Conservation (phyloP, 768 basidiomycete genomes). For the Collybiopsis luxurians region DNA sequence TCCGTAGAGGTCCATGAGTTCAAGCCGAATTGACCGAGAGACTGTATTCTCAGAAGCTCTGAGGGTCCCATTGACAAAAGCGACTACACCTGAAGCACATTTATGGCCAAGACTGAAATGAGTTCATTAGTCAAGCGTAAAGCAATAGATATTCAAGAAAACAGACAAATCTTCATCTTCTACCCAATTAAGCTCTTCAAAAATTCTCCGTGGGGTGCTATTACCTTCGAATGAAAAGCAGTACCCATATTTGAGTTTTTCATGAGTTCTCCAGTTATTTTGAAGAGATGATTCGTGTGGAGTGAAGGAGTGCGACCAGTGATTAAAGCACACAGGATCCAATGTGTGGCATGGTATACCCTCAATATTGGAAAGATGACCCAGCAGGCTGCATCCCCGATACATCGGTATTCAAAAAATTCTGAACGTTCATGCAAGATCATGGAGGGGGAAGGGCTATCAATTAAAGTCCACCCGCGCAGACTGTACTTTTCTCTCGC, state of each 20-base stretch:
- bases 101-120: no score
- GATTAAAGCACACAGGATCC: not conserved
- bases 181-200: no score
- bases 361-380: slow-evolving; percentile 9
- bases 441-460: not conserved
- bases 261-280: not conserved
- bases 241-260: not conserved
- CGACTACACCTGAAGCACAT: no score
- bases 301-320: not conserved
- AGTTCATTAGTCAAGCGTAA: no score
- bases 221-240: not conserved
- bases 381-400: slow-evolving; percentile 29
- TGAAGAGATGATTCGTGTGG: not conserved
- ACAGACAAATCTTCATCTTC: no score
- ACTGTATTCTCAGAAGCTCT: no score
- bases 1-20: no score
- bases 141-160: no score
- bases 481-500: slow-evolving; percentile 30
- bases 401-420: slow-evolving; percentile 22
- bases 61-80: no score
- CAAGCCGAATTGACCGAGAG: no score
- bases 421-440: slow-evolving; percentile 10
- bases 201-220: not conserved
- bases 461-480: slow-evolving; percentile 33
- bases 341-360: not conserved